Base-by-base conservation (phyloP, 352 stramenopile genomes). In the Phytophthora constricta region DNA sequence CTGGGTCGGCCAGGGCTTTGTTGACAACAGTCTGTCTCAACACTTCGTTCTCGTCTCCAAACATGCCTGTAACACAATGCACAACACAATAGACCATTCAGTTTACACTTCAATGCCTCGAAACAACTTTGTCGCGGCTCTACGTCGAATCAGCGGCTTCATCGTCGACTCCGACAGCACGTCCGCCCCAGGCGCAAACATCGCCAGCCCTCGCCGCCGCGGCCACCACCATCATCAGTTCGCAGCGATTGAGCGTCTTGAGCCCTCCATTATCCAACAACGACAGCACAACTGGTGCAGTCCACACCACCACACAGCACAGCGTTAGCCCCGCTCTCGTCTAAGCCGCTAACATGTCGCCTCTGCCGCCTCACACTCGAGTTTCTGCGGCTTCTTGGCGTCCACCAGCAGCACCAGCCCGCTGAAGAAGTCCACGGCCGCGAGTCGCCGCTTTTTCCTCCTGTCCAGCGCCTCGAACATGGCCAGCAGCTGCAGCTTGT, bases 311-410 rank as follows among this genome's bases (percentile, higher is more conserved):
- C 26, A 27, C 11, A 48, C 16, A 19, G 19, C 34, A 55, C n/a
- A 20, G 22, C 22, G 8, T 67, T 27, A 71, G 31, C 9, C 16
- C 14, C 23, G 16, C 41, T 13, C 26, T 13, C 9, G 8, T 17
- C 19, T 34, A 20, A 13, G 7, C 10, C 27, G 27, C 39, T 10
- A 50, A 23, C 14, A 19, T 47, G 37, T 22, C n/a, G 51, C 27
- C 46, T 56, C 23, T 43, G 8, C 43, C 33, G 20, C 59, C 81
- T 33, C 50, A 89, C 84, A 92, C 22, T 88, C 84, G 43, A 90
- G 75, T 49, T 92, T 92, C 49, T 74, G 45, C 0, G 72, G 68
- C 53, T 92, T 92, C 55, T 92, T 90, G 53, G 73, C 78, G 7
- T 89, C 75, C 22, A 85, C 79, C 27, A 87, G 60, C 22, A 92